Base-by-base conservation (phyloP, 179 eudicot species). In the Pouteria campechiana region DNA sequence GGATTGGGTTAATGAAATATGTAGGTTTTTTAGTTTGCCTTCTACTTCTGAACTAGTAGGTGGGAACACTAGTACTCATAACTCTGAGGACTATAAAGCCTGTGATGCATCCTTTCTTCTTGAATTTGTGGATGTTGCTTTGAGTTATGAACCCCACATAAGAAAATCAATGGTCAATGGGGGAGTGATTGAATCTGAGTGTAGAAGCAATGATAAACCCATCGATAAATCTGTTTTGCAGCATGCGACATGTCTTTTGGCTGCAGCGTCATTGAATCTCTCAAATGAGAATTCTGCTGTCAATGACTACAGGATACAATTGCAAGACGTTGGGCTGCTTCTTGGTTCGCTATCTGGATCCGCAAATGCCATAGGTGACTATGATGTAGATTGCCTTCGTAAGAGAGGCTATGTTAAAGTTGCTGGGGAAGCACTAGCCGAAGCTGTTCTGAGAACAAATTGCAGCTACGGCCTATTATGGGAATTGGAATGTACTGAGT, bases 131-230 rank as follows among this genome's bases (percentile, higher is more conserved):
- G 98, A 90, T 86, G 63, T 54, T 55, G 93, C 81, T 50, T 65
- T 90, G 65, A 74, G 98, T 70, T 90, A 90, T 65, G 87, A 90
- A 65, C 95, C 98, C 11, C 65, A 72, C 70, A 35, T 63, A 3
- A 31, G 16, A 12, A 55, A 54, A 41, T 32, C 48, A 30, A 55
- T 32, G 29, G 29, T 47, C 7, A 41, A 25, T 50, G 51, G 43
- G 50, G 61, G 63, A 37, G 53, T 58, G 37, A 43, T 31, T 25
- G 39, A 19, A 54, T 46, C 67, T 22, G 56, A 48, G 41, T 48
- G 61, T 46, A 46, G 29, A 45, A 37, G 53, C 41, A 39, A 62
- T 59, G 48, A 22, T 35, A 44, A 55, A 46, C 29, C 52, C 22
- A 44, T 60, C 25, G 70, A 61, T 46, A 52, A 52, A 11, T 36